A percentile compares a stretch with the other conserved stretches of the same genome.
Evolutionary conservation across 495 filamentous ascomycete species (phyloP).

Genomic region (Penicillium daleae): DNA sequence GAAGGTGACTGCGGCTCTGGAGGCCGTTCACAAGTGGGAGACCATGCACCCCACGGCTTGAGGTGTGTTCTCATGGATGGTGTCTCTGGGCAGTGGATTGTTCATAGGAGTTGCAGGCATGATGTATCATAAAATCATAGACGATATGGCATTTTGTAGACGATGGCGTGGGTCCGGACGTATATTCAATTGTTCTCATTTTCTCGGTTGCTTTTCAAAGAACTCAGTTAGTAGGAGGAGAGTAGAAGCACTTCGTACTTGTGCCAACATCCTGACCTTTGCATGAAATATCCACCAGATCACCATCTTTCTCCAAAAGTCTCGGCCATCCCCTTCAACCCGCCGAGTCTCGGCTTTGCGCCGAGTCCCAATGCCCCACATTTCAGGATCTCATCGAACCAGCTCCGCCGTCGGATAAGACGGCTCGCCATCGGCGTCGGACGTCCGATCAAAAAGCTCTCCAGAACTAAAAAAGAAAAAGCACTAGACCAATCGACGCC

Average conservation of each 20-base stretch:
- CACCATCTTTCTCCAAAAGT: not conserved
- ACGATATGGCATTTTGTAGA: conserved; percentile 9
- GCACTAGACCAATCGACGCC: not conserved
- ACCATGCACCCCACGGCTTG: conserved; percentile 31
- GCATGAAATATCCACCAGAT: not conserved
- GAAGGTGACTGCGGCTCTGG: conserved; percentile 78
- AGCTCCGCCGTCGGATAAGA: conserved; percentile 20
- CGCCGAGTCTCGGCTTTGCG: conserved; percentile 4
- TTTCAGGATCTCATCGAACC: not conserved
- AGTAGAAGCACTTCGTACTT: too few relatives aligned
- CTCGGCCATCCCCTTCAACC: not conserved
- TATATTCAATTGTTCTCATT: not conserved
- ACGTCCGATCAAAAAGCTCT: conserved; percentile 24
- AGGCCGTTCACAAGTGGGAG: conserved; percentile 75
- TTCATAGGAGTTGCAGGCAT: conserved; percentile 7
- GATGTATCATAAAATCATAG: conserved; percentile 18
- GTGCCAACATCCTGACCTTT: not conserved
- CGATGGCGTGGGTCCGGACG: not conserved
- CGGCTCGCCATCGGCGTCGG: conserved; percentile 23
- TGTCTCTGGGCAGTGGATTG: not conserved
- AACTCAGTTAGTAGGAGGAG: not conserved
- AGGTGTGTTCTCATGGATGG: not conserved
- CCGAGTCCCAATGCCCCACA: not conserved
- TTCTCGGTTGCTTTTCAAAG: not conserved
- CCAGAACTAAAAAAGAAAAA: not conserved